These are phyloP conservation scores for Prunus salicina DNA, from an alignment of 306 rosid genomes.

Conservation along the genomic window DNA sequence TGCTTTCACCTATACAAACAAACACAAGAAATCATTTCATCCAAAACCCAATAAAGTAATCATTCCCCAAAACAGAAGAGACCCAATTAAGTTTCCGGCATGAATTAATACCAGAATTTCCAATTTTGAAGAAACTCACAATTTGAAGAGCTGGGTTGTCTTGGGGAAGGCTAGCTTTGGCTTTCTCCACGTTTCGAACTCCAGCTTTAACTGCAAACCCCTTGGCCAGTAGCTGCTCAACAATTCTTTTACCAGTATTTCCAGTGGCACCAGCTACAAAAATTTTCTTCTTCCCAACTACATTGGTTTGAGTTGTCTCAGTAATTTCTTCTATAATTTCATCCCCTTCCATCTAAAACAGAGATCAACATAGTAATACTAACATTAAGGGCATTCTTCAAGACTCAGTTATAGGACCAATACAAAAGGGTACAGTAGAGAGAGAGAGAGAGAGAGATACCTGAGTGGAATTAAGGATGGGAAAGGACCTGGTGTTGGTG, in stretches of 20 bases:
- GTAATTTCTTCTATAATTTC: conserved; percentile 51
- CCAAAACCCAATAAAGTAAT: background rate
- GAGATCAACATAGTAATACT: background rate
- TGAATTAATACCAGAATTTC: background rate
- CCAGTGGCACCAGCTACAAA: conserved; percentile 98
- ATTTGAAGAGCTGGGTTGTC: conserved; percentile 69
- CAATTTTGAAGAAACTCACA: conserved; percentile 42
- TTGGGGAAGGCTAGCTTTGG: conserved; percentile 49
- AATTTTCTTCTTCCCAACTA: conserved; percentile 48
- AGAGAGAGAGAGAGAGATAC: conserved; percentile 20
- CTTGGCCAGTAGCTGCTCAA: conserved; percentile 79
- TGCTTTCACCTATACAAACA: conserved; percentile 66
- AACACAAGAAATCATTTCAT: conserved; percentile 5
- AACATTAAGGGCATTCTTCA: background rate
- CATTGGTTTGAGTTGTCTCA: conserved; percentile 30
- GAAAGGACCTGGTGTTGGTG: conserved; percentile 22
- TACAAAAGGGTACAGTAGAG: background rate
- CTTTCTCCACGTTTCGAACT: conserved; percentile 82
- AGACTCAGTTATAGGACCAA: background rate
- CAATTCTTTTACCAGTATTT: conserved; percentile 81
- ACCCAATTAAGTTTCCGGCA: conserved; percentile 1
- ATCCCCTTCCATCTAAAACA: conserved; percentile 66
- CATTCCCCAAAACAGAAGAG: background rate
- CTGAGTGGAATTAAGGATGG: conserved; percentile 45
- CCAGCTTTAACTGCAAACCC: conserved; percentile 91